Evolutionary conservation across 306 rosid genomes (phyloP).

Genomic region (Aeschynomene evenia): DNA sequence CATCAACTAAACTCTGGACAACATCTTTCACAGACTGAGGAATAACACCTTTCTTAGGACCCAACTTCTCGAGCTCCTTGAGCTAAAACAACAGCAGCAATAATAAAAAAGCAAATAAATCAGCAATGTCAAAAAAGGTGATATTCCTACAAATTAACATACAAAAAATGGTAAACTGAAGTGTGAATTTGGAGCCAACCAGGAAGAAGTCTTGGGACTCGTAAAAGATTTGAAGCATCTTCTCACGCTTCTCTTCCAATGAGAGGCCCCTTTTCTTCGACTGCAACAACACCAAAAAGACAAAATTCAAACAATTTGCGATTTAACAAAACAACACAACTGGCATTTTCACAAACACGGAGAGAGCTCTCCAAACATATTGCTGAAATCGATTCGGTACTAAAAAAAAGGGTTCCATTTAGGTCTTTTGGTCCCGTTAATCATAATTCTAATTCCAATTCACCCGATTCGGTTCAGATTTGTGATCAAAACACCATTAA

Average conservation of each 20-base stretch:
- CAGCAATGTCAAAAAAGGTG: not conserved
- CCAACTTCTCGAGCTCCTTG: conserved; percentile 93
- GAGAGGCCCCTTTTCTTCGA: conserved; percentile 97
- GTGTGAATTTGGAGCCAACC: conserved; percentile 38
- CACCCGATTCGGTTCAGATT: not conserved
- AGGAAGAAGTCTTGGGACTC: conserved; percentile 90
- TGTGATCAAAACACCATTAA: not conserved
- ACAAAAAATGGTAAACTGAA: not conserved
- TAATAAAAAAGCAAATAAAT: not conserved
- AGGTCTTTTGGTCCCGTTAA: not conserved
- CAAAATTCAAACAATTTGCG: not conserved
- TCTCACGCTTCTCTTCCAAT: conserved; percentile 96
- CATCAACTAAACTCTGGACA: conserved; percentile 91
- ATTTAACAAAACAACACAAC: not conserved
- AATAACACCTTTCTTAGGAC: conserved; percentile 89
- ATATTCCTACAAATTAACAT: not conserved
- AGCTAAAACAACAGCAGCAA: conserved; percentile 54
- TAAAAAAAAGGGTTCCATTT: not conserved
- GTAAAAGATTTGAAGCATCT: conserved; percentile 91
- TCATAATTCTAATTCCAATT: not conserved
- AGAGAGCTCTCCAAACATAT: not conserved
- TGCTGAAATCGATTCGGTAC: not conserved
- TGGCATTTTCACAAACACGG: conserved; percentile 31
- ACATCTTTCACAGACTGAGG: conserved; percentile 95
- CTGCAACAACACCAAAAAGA: conserved; percentile 36